Evolutionary conservation across 2,329 filamentous ascomycete genomes (phyloP).

Genomic region (Aschersonia sp.): DNA sequence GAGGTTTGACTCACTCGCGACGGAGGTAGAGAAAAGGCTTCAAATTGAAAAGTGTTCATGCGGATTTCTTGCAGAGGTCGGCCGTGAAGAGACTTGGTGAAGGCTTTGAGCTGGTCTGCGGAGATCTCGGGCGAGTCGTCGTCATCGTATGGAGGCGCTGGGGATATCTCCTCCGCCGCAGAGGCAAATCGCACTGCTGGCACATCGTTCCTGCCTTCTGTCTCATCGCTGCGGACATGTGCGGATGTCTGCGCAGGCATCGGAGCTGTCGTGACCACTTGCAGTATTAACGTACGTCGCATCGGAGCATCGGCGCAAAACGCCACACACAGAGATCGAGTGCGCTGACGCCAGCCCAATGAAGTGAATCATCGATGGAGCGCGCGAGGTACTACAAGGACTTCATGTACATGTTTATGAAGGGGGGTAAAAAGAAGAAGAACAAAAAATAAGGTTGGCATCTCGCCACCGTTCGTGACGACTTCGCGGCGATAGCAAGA

Average conservation of each 20-base stretch:
- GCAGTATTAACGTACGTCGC: neutral
- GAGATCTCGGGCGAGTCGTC: conserved; percentile 27
- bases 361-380: neutral
- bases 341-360: too few relatives aligned
- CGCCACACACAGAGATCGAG: too few relatives aligned
- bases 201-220: conserved; percentile 11
- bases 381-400: neutral
- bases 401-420: neutral
- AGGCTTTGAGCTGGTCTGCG: conserved; percentile 51
- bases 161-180: conserved; percentile 51
- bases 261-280: neutral
- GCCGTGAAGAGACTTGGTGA: conserved; percentile 60
- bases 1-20: conserved; percentile 52
- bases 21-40: conserved; percentile 75
- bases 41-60: conserved; percentile 77
- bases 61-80: conserved; percentile 68
- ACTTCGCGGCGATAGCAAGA: neutral
- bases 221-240: conserved; percentile 5
- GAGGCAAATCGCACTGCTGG: conserved; percentile 59
- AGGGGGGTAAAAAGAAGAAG: neutral
- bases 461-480: neutral
- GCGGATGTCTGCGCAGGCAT: neutral
- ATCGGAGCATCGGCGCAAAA: neutral
- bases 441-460: neutral
- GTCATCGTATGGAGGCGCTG: conserved; percentile 24